These are phyloP conservation scores for Zygosaccharomyces gambellarensis DNA, from an alignment of 805 yeast species.

Conservation along the genomic window DNA sequence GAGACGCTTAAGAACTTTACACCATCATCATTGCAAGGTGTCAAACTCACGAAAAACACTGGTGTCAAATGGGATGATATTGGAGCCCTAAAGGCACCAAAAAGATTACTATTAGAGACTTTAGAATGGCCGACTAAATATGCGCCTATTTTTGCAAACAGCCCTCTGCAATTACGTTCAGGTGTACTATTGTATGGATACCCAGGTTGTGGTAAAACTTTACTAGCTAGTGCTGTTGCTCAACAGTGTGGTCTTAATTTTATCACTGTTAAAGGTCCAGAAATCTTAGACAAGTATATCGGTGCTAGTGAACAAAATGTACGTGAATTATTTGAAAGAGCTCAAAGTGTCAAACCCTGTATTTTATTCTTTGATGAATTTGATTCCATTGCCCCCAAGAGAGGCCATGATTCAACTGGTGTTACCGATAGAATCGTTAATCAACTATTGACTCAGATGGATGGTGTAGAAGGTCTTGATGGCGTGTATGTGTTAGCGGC, in stretches of 20 bases:
- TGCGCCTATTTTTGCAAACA: conserved; percentile 87
- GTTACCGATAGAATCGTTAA: conserved; percentile 97
- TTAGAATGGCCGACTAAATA: conserved; percentile 96
- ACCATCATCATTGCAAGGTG: conserved; percentile 82
- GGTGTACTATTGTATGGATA: conserved; percentile 90
- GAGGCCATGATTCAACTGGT: conserved; percentile 97
- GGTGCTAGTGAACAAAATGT: conserved; percentile 97
- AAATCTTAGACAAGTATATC: conserved; percentile 86
- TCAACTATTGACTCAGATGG: conserved; percentile 96
- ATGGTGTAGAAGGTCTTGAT: conserved; percentile 96
- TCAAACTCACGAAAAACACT: conserved; percentile 65
- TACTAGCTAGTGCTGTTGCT: conserved; percentile 89
- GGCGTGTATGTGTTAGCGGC: conserved; percentile 97
- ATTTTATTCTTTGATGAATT: conserved; percentile 91
- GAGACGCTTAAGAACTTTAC: conserved; percentile 61
- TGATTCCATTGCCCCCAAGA: conserved; percentile 94
- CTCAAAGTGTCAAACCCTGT: conserved; percentile 93
- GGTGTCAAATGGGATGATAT: conserved; percentile 74
- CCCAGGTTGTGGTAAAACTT: conserved; percentile 97
- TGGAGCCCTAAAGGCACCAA: conserved; percentile 81
- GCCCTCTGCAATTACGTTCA: conserved; percentile 82
- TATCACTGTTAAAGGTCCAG: conserved; percentile 93
- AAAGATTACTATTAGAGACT: conserved; percentile 73
- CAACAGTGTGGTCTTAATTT: conserved; percentile 91
- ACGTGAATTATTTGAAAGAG: conserved; percentile 87